These are phyloP conservation scores for Aegle marmelos DNA, from an alignment of 345 rosid species.

Conservation along the genomic window DNA sequence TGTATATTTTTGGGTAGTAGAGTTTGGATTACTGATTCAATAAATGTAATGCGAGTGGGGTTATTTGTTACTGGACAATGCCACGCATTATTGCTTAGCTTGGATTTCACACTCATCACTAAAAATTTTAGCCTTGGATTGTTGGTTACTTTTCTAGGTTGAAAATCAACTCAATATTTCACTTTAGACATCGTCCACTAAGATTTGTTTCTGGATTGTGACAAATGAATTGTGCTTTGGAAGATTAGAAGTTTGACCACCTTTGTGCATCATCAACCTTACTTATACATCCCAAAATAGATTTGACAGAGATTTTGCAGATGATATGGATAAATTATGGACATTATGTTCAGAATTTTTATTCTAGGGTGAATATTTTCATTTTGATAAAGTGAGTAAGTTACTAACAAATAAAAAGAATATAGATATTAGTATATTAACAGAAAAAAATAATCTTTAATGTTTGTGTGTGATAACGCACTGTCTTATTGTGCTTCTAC, in stretches of 20 bases:
- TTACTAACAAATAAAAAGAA: no score
- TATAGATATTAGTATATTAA: no score
- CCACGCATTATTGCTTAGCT: background rate
- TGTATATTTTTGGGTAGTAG: background rate
- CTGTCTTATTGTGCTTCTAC: no score
- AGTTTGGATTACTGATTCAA: no score
- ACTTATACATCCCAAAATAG: no score
- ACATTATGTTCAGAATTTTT: no score
- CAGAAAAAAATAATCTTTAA: no score
- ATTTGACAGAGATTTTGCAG: no score
- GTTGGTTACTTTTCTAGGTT: background rate
- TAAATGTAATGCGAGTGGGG: background rate
- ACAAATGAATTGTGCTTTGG: background rate
- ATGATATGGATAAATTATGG: no score
- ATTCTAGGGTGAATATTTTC: fast-evolving
- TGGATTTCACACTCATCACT: background rate
- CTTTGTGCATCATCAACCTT: background rate
- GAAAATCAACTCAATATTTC: background rate
- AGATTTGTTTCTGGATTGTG: background rate
- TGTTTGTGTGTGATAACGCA: no score
- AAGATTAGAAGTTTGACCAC: background rate
- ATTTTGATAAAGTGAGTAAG: no score
- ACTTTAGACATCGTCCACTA: conserved; percentile 6
- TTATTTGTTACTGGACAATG: background rate
- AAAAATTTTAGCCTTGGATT: background rate